Evolutionary conservation across 1,284 basidiomycete genomes (phyloP), one percentile per base, ranked within the genome.

Genomic region (Moniliophthora roreri): DNA sequence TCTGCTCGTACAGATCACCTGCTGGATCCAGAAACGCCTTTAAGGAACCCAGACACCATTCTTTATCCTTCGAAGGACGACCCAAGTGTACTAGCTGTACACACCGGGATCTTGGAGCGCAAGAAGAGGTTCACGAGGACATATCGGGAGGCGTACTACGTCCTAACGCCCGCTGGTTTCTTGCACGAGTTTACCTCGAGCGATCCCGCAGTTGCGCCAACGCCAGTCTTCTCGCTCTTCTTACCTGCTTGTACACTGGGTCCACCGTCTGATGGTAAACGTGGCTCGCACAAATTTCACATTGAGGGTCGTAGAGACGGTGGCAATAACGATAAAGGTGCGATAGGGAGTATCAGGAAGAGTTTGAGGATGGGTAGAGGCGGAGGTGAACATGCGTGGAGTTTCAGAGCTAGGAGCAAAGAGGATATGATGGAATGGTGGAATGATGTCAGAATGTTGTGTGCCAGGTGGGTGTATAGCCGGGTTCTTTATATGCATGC

Each of bases 391-490:
- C 82, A 85, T 62, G 93, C 93, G 21, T 98, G 92, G 86, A 93
- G 87, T 44, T 98, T 99, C 82, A 84, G 95, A 49, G 84, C 91
- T 41, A 79, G 95, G 58, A 89, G 85, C 60, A 86, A 93, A 66
- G 95, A 98, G 61, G 96, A 98, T 67, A 94, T 98, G 92, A 95
- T 98, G 93, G 96, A 98, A 74, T 98, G 97, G 91, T 99, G 97
- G 96, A 98, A 98, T 71, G 97, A 98, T 70, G 80, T 97, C 52
- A 80, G 95, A 63, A 97, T 98, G 93, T 80, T 99, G 54, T 95
- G 93, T 66, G 95, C 95, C 1, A 56, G 54, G 54, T 55, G 8
- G 5, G 49, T 39, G n/a, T n/a, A 23, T 20, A 11, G 8, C 16
- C 13, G 4, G n/a, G 24, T 7, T 47, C n/a, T 8, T 15, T 47